A percentile compares a stretch with the other conserved stretches of the same genome.
Conservation (phyloP, 2,329 filamentous ascomycete species). For the Cercospora beticola region DNA sequence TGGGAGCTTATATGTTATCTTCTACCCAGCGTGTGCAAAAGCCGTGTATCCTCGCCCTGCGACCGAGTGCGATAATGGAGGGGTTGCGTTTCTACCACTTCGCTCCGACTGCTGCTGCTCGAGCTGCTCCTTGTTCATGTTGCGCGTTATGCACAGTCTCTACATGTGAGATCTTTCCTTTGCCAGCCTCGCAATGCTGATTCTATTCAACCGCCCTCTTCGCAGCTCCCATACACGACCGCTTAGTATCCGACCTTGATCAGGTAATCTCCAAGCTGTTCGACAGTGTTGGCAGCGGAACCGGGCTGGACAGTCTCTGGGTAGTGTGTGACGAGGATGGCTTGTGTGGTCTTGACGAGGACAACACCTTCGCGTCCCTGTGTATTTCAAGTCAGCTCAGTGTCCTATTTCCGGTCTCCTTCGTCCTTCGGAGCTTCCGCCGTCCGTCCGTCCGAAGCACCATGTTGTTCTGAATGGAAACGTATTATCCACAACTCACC, state of each 20-base stretch:
- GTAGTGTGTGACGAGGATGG: slow-evolving; percentile 87
- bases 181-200: not conserved
- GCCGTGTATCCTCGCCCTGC: not conserved
- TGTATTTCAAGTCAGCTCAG: not conserved
- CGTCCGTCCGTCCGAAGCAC: not conserved
- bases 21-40: not conserved
- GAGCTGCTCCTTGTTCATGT: not conserved
- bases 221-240: not conserved
- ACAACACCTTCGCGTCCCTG: slow-evolving; percentile 78
- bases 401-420: not conserved
- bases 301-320: slow-evolving; percentile 70
- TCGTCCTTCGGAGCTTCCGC: not conserved
- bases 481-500: slow-evolving; percentile 52
- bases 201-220: not conserved
- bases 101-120: not conserved
- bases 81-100: not conserved
- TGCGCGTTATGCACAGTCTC: not conserved
- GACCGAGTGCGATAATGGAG: not conserved
- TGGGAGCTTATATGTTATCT: not conserved
- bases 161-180: not conserved
- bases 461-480: not conserved
- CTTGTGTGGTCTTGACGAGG: slow-evolving; percentile 83
- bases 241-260: slow-evolving; percentile 70
- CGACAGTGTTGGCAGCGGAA: slow-evolving; percentile 74
- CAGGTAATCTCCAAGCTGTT: slow-evolving; percentile 84